Conservation (phyloP, 2,329 filamentous ascomycete species). For the Aureobasidium namibiae region DNA sequence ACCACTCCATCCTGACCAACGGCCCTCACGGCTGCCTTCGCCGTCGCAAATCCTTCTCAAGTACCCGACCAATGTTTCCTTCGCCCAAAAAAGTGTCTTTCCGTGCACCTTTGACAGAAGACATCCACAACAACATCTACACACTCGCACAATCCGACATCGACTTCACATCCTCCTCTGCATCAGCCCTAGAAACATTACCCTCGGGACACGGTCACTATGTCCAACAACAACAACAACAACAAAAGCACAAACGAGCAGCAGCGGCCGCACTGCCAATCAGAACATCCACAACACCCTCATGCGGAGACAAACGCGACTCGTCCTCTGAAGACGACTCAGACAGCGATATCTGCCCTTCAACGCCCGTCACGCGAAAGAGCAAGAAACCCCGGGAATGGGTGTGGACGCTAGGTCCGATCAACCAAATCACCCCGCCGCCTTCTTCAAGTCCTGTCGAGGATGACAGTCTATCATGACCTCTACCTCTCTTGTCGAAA, state of each 20-base stretch:
- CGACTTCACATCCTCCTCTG: slow-evolving; percentile 30
- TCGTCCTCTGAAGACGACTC: slow-evolving; percentile 40
- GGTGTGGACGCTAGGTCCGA: slow-evolving; percentile 49
- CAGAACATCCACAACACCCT: slow-evolving; percentile 22
- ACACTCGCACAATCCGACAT: slow-evolving; percentile 50
- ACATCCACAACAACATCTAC: slow-evolving; percentile 49
- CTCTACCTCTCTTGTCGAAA: background rate
- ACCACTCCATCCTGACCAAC: slow-evolving; percentile 39
- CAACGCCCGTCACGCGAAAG: slow-evolving; percentile 46
- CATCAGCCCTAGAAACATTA: slow-evolving; percentile 21
- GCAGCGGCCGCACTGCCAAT: slow-evolving; percentile 7
- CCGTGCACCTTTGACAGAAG: slow-evolving; percentile 47
- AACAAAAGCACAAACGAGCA: too few species aligned
- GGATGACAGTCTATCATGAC: background rate
- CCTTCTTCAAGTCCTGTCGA: background rate
- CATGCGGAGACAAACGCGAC: slow-evolving; percentile 36
- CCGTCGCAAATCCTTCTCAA: slow-evolving; percentile 33
- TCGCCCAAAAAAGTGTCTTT: slow-evolving; percentile 51
- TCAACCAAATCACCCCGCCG: slow-evolving; percentile 6
- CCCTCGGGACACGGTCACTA: slow-evolving; percentile 10
- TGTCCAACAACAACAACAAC: slow-evolving; percentile 1
- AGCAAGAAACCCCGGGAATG: slow-evolving; percentile 47
- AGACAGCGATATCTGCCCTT: slow-evolving; percentile 37
- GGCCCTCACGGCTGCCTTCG: slow-evolving; percentile 30
- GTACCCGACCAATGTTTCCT: slow-evolving; percentile 41